Conservation (phyloP, 225 moss, liverwort and hornwort genomes). For the Anthoceros angustus region DNA sequence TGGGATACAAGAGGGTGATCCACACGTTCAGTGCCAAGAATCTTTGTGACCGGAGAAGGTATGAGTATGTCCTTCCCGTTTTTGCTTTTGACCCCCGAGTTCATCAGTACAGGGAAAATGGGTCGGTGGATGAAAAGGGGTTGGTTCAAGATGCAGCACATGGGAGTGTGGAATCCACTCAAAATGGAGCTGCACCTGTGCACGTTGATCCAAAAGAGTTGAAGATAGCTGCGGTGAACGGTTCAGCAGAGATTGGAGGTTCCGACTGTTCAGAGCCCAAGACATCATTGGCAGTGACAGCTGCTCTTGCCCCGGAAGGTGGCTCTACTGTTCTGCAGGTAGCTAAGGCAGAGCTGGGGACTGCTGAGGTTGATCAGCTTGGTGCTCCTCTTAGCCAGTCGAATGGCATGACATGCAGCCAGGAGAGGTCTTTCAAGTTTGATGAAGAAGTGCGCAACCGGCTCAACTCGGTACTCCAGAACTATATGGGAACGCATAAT, state of each 20-base stretch:
- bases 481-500: slow-evolving; percentile 70
- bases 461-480: slow-evolving; percentile 42
- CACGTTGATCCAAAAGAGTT: background rate
- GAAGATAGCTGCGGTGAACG: background rate
- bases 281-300: no score
- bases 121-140: slow-evolving; percentile 6
- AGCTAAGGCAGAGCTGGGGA: no score
- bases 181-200: background rate
- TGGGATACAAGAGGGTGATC: slow-evolving; percentile 72
- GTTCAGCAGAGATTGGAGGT: background rate
- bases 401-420: slow-evolving; percentile 13
- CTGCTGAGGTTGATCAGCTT: no score
- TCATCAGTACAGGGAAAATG: slow-evolving; percentile 33
- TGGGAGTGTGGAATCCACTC: background rate
- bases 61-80: slow-evolving; percentile 77
- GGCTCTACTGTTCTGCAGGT: background rate
- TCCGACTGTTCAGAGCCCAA: background rate
- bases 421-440: slow-evolving; percentile 36
- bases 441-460: slow-evolving; percentile 35
- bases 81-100: slow-evolving; percentile 68
- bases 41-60: slow-evolving; percentile 76
- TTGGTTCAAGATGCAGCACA: slow-evolving; percentile 10
- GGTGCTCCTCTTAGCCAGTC: background rate
- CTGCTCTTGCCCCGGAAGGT: background rate
- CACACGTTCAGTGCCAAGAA: slow-evolving; percentile 72